These are phyloP conservation scores for Umbilicus rupestris DNA, from an alignment of 164 flowering plant species.

Conservation along the genomic window DNA sequence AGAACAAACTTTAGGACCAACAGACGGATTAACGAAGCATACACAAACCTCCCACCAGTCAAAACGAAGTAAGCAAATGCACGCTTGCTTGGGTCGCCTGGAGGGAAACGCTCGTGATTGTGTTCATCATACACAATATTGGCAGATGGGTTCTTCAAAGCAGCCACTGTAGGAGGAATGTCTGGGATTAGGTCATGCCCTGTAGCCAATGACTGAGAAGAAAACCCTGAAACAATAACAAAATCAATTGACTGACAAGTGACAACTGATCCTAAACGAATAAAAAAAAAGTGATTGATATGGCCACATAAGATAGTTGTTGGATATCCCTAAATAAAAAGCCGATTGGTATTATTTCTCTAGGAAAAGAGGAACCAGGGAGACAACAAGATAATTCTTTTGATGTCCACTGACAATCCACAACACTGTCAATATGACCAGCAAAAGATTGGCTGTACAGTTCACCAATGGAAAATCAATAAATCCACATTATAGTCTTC, in stretches of 20 bases:
- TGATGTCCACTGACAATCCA: too few relatives aligned
- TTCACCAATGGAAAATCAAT: too few relatives aligned
- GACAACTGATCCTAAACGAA: background rate
- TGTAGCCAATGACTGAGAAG: slow-evolving; percentile 23
- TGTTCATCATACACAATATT: slow-evolving; percentile 36
- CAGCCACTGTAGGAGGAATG: slow-evolving; percentile 31
- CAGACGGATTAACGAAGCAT: slow-evolving; percentile 39
- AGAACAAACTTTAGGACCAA: slow-evolving; percentile 40
- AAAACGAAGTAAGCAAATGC: slow-evolving; percentile 50
- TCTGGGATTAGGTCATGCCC: slow-evolving; percentile 19
- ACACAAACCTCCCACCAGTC: slow-evolving; percentile 46
- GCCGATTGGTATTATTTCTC: background rate
- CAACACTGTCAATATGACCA: too few relatives aligned
- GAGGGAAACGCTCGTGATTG: slow-evolving; percentile 45
- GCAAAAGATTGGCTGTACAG: too few relatives aligned
- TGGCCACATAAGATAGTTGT: background rate
- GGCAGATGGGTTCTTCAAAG: slow-evolving; percentile 38
- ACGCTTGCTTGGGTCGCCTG: slow-evolving; percentile 47
- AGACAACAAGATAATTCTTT: background rate
- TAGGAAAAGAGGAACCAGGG: background rate
- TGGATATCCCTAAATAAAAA: background rate
- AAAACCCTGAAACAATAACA: slow-evolving; percentile 14
- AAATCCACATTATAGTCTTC: too few relatives aligned
- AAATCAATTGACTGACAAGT: background rate
- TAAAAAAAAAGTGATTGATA: background rate